Conservation (phyloP, 2,329 filamentous ascomycete species). For the Cytospora mali region DNA sequence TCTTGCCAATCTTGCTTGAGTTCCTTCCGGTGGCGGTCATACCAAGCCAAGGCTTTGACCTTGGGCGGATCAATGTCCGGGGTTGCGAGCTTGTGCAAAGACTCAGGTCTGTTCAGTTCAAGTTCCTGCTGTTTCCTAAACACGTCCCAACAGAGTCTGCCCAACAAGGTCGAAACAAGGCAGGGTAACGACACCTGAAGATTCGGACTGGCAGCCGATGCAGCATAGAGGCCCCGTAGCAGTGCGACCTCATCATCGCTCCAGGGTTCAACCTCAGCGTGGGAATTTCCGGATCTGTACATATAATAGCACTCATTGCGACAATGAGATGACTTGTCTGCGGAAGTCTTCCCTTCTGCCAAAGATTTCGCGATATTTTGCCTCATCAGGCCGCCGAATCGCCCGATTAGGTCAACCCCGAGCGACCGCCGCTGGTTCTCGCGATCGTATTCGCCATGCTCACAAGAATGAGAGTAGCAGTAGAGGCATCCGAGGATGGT, state of each 20-base stretch:
- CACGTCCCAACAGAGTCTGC: constrained; percentile 56
- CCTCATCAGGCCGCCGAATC: constrained; percentile 37
- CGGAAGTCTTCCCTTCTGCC: constrained; percentile 15
- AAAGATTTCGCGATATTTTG: constrained; percentile 38
- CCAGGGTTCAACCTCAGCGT: constrained; percentile 47
- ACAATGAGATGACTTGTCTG: constrained; percentile 33
- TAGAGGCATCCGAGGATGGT: constrained; percentile 60
- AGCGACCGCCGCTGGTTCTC: constrained; percentile 57
- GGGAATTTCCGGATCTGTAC: constrained; percentile 37
- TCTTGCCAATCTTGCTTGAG: constrained; percentile 59
- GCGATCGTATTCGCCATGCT: constrained; percentile 61
- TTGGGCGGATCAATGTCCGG: constrained; percentile 36
- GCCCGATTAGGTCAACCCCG: constrained; percentile 50
- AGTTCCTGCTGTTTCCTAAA: constrained; percentile 47
- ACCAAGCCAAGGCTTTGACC: constrained; percentile 54
- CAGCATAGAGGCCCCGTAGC: constrained; percentile 49
- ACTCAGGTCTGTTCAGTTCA: constrained; percentile 34
- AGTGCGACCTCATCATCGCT: constrained; percentile 51
- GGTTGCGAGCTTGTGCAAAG: constrained; percentile 34
- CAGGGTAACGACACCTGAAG: constrained; percentile 47
- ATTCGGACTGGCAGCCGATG: constrained; percentile 21
- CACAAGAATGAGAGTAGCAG: constrained; percentile 62
- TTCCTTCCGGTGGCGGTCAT: constrained; percentile 58
- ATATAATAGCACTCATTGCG: constrained; percentile 48
- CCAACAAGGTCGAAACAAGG: constrained; percentile 51